Percentiles rank a stretch among this genome's conserved stretches.
Evolutionary conservation across 2,329 filamentous ascomycete species (phyloP).

Genomic region (Cryphonectria japonica): DNA sequence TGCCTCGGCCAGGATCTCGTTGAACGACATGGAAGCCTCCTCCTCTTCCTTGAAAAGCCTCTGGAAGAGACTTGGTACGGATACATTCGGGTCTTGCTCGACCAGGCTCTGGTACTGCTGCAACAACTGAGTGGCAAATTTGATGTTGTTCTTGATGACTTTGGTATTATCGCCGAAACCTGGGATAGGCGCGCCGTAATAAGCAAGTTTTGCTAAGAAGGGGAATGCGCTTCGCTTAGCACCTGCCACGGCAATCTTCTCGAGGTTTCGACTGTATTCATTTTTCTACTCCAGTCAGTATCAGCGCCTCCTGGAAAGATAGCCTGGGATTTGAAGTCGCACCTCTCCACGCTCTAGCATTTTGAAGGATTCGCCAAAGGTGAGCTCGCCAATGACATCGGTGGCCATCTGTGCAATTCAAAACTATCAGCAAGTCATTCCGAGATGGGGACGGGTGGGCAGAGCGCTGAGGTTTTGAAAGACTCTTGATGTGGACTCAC

Average conservation of each 20-base stretch:
- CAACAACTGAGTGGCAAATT: conserved; percentile 10
- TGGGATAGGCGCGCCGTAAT: conserved; percentile 18
- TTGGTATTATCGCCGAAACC: conserved; percentile 18
- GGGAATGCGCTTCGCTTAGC: conserved; percentile 38
- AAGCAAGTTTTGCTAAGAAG: conserved; percentile 28
- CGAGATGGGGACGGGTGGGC: not conserved
- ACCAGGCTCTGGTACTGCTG: conserved; percentile 17
- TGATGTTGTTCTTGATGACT: not conserved
- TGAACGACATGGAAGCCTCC: conserved; percentile 32
- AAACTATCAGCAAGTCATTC: not conserved
- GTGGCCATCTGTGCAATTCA: conserved; percentile 43
- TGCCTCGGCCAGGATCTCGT: conserved; percentile 46
- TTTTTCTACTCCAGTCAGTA: conserved; percentile 39
- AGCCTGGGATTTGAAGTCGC: conserved; percentile 3
- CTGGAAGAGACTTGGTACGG: conserved; percentile 41
- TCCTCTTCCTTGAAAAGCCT: conserved; percentile 43
- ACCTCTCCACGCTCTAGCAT: conserved; percentile 56
- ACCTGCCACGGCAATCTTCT: conserved; percentile 32
- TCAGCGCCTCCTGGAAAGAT: not conserved
- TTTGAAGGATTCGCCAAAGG: conserved; percentile 59
- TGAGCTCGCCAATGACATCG: conserved; percentile 57
- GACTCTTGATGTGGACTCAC: conserved; percentile 40
- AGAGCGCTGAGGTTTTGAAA: not conserved
- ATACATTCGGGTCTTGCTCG: conserved; percentile 12
- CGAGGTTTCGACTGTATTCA: conserved; percentile 46